These are phyloP conservation scores for Flammula alnicola DNA, from an alignment of 1,284 basidiomycete genomes.

Conservation along the genomic window DNA sequence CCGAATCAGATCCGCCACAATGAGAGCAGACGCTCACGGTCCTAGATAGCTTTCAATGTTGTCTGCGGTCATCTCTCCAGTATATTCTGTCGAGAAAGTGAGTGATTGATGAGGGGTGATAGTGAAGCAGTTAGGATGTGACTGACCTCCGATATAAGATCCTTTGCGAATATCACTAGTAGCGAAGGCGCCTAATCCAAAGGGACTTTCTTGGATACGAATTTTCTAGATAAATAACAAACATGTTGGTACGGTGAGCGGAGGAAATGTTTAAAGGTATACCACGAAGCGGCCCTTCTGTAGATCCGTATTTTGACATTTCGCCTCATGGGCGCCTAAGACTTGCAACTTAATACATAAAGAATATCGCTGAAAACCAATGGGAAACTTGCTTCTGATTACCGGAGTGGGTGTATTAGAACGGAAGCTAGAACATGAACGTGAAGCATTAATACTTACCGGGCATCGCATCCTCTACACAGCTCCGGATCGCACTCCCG, in stretches of 20 bases:
- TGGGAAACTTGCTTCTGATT: too few relatives aligned
- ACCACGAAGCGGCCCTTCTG: constrained; percentile 34
- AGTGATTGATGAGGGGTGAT: background rate
- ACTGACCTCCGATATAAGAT: constrained; percentile 51
- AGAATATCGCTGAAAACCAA: too few relatives aligned
- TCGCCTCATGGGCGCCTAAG: constrained; percentile 15
- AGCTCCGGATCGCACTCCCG: constrained; percentile 58
- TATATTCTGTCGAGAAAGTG: constrained; percentile 47
- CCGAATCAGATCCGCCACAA: background rate
- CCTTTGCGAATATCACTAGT: constrained; percentile 29
- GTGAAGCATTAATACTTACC: constrained; percentile 25
- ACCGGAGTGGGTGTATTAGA: background rate
- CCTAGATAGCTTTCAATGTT: constrained; percentile 22
- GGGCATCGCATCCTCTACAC: constrained; percentile 42
- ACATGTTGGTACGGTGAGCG: background rate
- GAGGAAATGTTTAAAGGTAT: background rate
- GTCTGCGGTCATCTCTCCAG: constrained; percentile 44
- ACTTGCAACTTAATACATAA: too few relatives aligned
- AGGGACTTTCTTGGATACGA: constrained; percentile 38
- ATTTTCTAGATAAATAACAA: constrained; percentile 30
- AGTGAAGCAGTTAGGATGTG: background rate
- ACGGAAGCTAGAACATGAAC: background rate
- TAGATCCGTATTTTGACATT: constrained; percentile 45
- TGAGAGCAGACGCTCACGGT: constrained; percentile 12
- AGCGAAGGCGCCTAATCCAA: constrained; percentile 55